Percentiles rank a stretch among this genome's conserved stretches.
Evolutionary conservation across 371 early-diverging fungal species (phyloP).

Genomic region (Fennellomyces sp.): DNA sequence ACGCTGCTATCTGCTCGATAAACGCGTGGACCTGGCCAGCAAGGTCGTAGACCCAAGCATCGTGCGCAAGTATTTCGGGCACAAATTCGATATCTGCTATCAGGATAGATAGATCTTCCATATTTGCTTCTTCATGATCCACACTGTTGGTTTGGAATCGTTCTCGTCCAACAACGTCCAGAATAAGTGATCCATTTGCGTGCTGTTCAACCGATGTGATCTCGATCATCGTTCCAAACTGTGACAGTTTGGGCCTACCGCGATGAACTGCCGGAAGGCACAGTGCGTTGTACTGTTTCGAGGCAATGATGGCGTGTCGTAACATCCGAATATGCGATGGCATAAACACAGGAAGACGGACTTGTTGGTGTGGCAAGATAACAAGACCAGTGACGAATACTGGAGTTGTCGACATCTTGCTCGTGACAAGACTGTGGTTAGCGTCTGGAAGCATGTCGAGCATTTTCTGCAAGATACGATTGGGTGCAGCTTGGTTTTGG

Average conservation of each 20-base stretch:
- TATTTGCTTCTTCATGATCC: background rate
- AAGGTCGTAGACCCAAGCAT: background rate
- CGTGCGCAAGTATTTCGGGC: background rate
- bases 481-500: constrained; percentile 19
- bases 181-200: constrained; percentile 23
- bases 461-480: constrained; percentile 2
- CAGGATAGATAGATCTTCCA: constrained; percentile 27
- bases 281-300: constrained; percentile 6
- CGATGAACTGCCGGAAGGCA: constrained; percentile 19
- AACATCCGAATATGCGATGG: constrained; percentile 8
- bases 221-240: constrained; percentile 44
- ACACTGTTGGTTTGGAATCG: background rate
- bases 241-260: constrained; percentile 20
- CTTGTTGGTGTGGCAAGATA: constrained; percentile 10
- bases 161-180: constrained; percentile 9
- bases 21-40: constrained; percentile 24
- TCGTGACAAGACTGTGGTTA: background rate
- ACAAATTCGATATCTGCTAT: constrained; percentile 11
- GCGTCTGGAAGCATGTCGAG: background rate
- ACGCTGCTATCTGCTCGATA: constrained; percentile 24
- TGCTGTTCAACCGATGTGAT: constrained; percentile 32
- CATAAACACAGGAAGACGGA: constrained; percentile 3
- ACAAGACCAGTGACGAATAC: constrained; percentile 13
- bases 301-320: constrained; percentile 7
- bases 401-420: background rate